Evolutionary conservation across 2,329 filamentous ascomycete species (phyloP).

Genomic region (Pleomassaria siparia): DNA sequence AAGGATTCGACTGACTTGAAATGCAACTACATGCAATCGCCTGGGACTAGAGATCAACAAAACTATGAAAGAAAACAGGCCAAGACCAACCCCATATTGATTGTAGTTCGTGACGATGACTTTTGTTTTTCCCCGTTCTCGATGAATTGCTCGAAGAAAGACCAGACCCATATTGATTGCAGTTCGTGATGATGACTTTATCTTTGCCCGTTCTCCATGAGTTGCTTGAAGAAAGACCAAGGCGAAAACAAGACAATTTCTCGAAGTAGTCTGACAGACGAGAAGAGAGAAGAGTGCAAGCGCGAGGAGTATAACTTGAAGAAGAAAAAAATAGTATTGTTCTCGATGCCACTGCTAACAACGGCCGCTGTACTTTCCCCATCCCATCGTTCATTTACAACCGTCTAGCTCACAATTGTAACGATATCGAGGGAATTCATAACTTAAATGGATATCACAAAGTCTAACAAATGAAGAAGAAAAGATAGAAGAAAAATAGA

Average conservation of each 20-base stretch:
- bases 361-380: background rate
- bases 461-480: constrained; percentile 1
- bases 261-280: background rate
- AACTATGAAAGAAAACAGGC: background rate
- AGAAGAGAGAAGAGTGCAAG: background rate
- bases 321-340: background rate
- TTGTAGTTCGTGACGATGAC: background rate
- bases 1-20: background rate
- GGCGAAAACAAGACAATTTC: constrained; percentile 4
- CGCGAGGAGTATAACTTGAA: background rate
- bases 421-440: background rate
- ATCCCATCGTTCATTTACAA: background rate
- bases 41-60: background rate
- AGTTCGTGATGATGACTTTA: background rate
- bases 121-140: background rate
- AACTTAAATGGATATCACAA: constrained; percentile 5
- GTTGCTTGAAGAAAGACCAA: constrained; percentile 2
- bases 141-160: background rate
- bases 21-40: background rate
- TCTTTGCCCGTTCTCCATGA: background rate
- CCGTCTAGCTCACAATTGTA: background rate
- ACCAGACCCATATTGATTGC: background rate
- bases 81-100: background rate
- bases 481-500: background rate
- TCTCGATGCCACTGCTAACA: constrained; percentile 1